A percentile compares a stretch with the other conserved stretches of the same genome.
Conservation (phyloP, 495 filamentous ascomycete genomes). For the Bacidia gigantensis region DNA sequence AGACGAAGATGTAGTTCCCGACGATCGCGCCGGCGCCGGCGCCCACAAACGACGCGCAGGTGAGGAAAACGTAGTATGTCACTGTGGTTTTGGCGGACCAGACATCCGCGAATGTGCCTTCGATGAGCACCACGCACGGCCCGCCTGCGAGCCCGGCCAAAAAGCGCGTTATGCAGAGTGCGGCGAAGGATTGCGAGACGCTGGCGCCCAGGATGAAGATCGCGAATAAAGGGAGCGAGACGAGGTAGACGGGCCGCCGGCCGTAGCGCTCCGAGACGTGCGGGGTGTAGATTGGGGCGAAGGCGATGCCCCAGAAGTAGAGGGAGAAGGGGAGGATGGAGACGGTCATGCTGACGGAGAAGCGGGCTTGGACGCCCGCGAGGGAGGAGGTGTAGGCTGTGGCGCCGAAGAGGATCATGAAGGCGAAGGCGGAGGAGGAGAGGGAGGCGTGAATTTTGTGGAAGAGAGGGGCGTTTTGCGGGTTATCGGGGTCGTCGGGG, state of each 20-base stretch:
- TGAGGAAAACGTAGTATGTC: conserved; percentile 26
- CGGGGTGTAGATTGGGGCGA: conserved; percentile 28
- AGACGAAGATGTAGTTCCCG: conserved; percentile 23
- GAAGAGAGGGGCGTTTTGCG: conserved; percentile 38
- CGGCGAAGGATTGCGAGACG: conserved; percentile 20
- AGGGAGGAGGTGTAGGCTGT: conserved; percentile 37
- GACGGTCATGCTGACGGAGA: conserved; percentile 30
- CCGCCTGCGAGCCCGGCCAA: conserved; percentile 31
- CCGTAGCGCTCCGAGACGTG: conserved; percentile 28
- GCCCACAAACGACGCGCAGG: conserved; percentile 23
- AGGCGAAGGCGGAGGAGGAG: conserved; percentile 24
- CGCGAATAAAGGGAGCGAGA: conserved; percentile 20
- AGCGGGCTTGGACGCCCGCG: conserved; percentile 26
- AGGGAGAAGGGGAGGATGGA: conserved; percentile 30
- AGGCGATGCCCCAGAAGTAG: conserved; percentile 27
- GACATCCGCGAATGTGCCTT: conserved; percentile 34
- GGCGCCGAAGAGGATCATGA: conserved; percentile 30
- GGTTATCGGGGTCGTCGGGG: conserved; percentile 34
- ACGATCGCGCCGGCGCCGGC: conserved; percentile 26
- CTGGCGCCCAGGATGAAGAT: conserved; percentile 28
- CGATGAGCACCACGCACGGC: conserved; percentile 30
- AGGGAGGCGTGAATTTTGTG: conserved; percentile 29
- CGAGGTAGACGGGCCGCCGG: conserved; percentile 25
- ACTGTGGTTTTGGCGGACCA: conserved; percentile 24
- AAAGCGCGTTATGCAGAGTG: conserved; percentile 28